Conservation (phyloP, 1,139 yeast species). For the Diutina rugosa region DNA sequence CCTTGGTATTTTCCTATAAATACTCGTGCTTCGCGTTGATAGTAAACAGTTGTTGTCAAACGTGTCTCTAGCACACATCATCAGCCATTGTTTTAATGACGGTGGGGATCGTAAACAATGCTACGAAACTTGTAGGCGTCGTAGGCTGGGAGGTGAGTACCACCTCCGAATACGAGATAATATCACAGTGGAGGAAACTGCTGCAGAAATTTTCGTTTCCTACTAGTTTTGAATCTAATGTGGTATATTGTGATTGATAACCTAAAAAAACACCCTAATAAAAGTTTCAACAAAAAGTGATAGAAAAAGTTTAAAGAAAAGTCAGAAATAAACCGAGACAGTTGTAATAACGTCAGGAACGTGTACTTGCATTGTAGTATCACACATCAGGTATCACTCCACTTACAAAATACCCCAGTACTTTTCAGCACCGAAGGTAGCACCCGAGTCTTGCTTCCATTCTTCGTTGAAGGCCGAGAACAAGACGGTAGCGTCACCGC, state of each 20-base stretch:
- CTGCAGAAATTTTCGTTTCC: background rate
- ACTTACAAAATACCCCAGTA: conserved; percentile 47
- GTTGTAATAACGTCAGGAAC: background rate
- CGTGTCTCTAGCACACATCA: no score
- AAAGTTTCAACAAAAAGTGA: background rate
- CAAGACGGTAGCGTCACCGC: conserved; percentile 46
- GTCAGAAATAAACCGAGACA: background rate
- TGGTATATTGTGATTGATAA: background rate
- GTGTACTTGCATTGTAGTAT: background rate
- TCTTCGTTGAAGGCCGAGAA: conserved; percentile 67
- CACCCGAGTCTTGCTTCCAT: conserved; percentile 55
- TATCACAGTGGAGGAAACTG: background rate
- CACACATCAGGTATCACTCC: background rate
- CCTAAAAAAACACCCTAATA: background rate
- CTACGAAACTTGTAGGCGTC: no score
- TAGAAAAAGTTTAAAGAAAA: background rate
- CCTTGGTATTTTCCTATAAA: background rate
- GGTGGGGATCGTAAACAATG: no score
- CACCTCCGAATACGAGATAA: no score
- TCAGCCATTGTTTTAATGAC: no score
- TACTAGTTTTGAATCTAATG: background rate
- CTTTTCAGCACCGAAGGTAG: conserved; percentile 54
- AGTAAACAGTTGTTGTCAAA: no score
- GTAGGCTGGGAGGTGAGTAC: no score
- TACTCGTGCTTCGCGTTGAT: no score